Evolutionary conservation across 768 basidiomycete genomes (phyloP).

Genomic region (Boletus tomentosulus): DNA sequence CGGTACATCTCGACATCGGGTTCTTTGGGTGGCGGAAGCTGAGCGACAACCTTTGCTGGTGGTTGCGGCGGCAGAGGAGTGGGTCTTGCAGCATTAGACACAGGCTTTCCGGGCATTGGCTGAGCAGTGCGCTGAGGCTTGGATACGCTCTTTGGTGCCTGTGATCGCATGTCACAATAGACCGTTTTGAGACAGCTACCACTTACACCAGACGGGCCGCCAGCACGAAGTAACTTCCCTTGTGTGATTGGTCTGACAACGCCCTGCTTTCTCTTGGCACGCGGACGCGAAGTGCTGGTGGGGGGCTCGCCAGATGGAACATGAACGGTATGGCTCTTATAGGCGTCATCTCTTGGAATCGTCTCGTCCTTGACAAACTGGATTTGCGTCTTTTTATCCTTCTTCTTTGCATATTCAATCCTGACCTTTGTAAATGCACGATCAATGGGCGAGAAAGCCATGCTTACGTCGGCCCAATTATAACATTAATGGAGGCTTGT

Average conservation of each 20-base stretch:
- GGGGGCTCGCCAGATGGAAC: conserved; percentile 88
- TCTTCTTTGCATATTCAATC: conserved; percentile 92
- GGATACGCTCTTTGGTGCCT: conserved; percentile 42
- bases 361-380: conserved; percentile 89
- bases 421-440: conserved; percentile 38
- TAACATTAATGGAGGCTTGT: conserved; percentile 66
- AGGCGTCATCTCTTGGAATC: conserved; percentile 69
- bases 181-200: neutral
- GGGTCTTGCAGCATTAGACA: conserved; percentile 24
- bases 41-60: conserved; percentile 42
- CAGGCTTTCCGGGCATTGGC: conserved; percentile 59
- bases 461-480: conserved; percentile 74
- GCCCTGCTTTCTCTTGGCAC: conserved; percentile 86
- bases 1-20: conserved; percentile 75
- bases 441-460: neutral
- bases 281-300: conserved; percentile 74
- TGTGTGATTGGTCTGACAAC: conserved; percentile 78
- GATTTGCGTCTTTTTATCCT: conserved; percentile 87
- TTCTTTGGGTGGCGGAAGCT: conserved; percentile 52
- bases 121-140: conserved; percentile 43
- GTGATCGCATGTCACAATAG: conserved; percentile 6
- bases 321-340: conserved; percentile 90
- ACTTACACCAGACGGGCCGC: conserved; percentile 64
- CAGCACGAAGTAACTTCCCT: conserved; percentile 73
- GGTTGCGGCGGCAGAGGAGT: conserved; percentile 35